These are phyloP conservation scores for Anisogramma anomala DNA, from an alignment of 2,329 filamentous ascomycete species.

Conservation along the genomic window DNA sequence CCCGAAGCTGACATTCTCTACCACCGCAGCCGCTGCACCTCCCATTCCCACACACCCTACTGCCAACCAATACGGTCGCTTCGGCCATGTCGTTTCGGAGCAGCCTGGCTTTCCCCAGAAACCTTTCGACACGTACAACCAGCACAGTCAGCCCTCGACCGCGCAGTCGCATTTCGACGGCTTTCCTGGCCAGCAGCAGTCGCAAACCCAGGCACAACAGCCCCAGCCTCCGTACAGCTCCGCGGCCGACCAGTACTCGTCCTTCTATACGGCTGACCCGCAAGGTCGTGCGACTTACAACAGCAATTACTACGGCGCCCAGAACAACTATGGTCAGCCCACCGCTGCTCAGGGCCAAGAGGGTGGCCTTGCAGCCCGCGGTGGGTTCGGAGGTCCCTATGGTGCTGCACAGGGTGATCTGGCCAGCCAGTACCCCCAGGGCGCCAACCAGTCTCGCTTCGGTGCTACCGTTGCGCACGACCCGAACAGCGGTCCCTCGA, in stretches of 20 bases:
- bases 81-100: conserved; percentile 53
- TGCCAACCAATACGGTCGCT: conserved; percentile 59
- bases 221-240: conserved; percentile 59
- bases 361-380: conserved; percentile 16
- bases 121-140: conserved; percentile 71
- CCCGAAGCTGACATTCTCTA: conserved; percentile 22
- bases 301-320: conserved; percentile 62
- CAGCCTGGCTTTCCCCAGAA: conserved; percentile 56
- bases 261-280: conserved; percentile 72
- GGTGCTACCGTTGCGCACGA: conserved; percentile 51
- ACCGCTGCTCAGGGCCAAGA: conserved; percentile 57
- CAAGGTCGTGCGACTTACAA: conserved; percentile 64
- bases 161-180: conserved; percentile 48
- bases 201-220: conserved; percentile 45
- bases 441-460: conserved; percentile 53
- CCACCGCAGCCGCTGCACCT: conserved; percentile 28
- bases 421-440: conserved; percentile 62
- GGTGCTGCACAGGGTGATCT: conserved; percentile 52
- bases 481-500: conserved; percentile 81
- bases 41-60: conserved; percentile 43
- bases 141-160: conserved; percentile 31
- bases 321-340: conserved; percentile 47
- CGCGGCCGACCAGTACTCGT: conserved; percentile 66
- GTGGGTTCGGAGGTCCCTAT: conserved; percentile 68
- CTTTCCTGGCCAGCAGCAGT: conserved; percentile 47